Evolutionary conservation across 164 flowering plant genomes (phyloP).

Genomic region (Vitis amurensis): DNA sequence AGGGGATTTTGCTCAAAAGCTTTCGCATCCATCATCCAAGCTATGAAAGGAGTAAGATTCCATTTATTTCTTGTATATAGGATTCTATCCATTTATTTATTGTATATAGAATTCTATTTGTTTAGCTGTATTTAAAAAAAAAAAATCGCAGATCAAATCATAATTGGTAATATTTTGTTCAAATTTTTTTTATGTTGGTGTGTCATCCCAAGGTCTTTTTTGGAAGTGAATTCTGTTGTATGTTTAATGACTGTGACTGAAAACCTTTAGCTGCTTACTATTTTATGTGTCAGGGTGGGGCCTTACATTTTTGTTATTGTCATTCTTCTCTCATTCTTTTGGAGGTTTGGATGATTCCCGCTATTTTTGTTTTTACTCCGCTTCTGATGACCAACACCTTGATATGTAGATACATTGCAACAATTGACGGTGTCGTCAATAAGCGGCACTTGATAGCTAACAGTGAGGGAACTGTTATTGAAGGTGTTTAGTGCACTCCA

Average conservation of each 20-base stretch:
- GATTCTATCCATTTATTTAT: too few species aligned
- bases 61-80: neutral
- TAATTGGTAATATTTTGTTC: too few species aligned
- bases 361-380: neutral
- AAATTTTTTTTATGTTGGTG: neutral
- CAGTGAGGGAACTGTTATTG: slow-evolving; percentile 74
- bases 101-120: too few species aligned
- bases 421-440: slow-evolving; percentile 61
- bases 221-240: neutral
- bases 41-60: slow-evolving; percentile 83
- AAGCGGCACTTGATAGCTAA: slow-evolving; percentile 64
- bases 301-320: neutral
- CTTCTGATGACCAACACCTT: slow-evolving; percentile 2
- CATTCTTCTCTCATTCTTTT: neutral
- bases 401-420: slow-evolving; percentile 75
- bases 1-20: slow-evolving; percentile 66
- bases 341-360: too few species aligned
- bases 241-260: neutral
- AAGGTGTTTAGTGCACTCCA: slow-evolving; percentile 79
- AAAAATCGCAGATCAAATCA: too few species aligned
- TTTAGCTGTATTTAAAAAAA: too few species aligned
- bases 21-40: slow-evolving; percentile 90
- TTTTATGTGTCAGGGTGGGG: neutral
- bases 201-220: neutral
- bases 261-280: slow-evolving; percentile 1